Evolutionary conservation across 1,284 basidiomycete species (phyloP).

Genomic region (Naganishia sp.): DNA sequence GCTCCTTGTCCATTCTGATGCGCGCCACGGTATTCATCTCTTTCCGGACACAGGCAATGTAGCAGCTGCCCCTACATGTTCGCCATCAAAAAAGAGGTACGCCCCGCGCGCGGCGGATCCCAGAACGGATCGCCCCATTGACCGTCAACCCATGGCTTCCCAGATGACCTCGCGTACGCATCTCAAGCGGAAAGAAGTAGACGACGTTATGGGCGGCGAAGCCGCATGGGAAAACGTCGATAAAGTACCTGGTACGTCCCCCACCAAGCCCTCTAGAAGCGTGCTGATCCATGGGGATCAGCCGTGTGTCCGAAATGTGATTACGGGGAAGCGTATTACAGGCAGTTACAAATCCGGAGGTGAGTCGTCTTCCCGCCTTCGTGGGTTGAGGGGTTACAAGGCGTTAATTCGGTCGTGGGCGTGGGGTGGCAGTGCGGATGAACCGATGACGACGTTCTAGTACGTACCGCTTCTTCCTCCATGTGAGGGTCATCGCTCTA

Average conservation of each 20-base stretch:
- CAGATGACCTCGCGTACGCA: constrained; percentile 85
- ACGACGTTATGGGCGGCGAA: constrained; percentile 90
- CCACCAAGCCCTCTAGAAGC: constrained; percentile 34
- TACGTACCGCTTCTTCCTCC: constrained; percentile 40
- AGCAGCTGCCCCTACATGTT: constrained; percentile 83
- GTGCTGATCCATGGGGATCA: constrained; percentile 41
- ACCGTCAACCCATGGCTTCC: constrained; percentile 5
- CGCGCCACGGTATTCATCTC: no score
- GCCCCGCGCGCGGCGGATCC: constrained; percentile 26
- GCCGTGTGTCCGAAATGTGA: constrained; percentile 91
- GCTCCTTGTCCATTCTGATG: background rate
- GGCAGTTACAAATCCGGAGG: constrained; percentile 86
- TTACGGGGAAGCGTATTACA: constrained; percentile 83
- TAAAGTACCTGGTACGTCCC: constrained; percentile 67
- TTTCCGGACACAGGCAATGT: constrained; percentile 29
- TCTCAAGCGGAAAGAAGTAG: constrained; percentile 80
- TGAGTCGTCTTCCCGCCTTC: background rate
- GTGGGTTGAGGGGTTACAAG: no score
- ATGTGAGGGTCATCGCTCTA: background rate
- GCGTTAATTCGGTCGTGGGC: no score
- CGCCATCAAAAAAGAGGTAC: constrained; percentile 75
- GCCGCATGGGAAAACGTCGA: constrained; percentile 96
- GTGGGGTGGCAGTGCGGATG: constrained; percentile 70
- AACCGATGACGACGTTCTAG: constrained; percentile 95
- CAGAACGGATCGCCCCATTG: no score